Conservation (phyloP, 148 eudicot genomes). For the Amaranthus cruentus region DNA sequence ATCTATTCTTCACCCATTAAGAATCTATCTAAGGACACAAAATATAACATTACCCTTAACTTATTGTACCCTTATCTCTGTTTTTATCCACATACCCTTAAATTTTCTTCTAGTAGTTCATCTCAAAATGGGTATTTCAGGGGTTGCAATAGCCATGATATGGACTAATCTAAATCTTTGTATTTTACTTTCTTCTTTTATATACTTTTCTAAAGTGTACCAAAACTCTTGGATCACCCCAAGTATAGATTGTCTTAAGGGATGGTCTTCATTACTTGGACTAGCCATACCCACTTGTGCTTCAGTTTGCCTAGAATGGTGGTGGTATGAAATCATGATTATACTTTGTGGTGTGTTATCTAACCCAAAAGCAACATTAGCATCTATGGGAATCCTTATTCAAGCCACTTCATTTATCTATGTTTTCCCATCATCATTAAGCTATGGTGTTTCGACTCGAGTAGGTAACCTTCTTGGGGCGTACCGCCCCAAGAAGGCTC, state of each 20-base stretch:
- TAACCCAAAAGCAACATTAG: slow-evolving; percentile 73
- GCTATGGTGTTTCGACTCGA: slow-evolving; percentile 78
- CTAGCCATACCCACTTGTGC: slow-evolving; percentile 69
- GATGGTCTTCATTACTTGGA: slow-evolving; percentile 62
- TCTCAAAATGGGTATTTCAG: slow-evolving; percentile 57
- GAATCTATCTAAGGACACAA: slow-evolving; percentile 74
- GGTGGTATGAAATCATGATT: slow-evolving; percentile 98
- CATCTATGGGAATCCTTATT: slow-evolving; percentile 85
- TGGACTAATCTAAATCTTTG: slow-evolving; percentile 64
- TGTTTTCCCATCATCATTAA: slow-evolving; percentile 70
- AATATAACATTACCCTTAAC: slow-evolving; percentile 68
- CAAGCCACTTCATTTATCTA: slow-evolving; percentile 80
- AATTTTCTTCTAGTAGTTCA: slow-evolving; percentile 58
- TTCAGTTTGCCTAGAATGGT: slow-evolving; percentile 90
- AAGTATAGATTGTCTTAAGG: slow-evolving; percentile 56
- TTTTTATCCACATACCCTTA: slow-evolving; percentile 63
- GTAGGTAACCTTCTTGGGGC: slow-evolving; percentile 85
- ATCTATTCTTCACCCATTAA: slow-evolving; percentile 70
- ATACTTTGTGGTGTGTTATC: slow-evolving; percentile 62
- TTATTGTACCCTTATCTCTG: slow-evolving; percentile 52
- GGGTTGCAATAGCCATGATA: slow-evolving; percentile 67
- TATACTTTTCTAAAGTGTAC: slow-evolving; percentile 58
- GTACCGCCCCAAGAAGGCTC: slow-evolving; percentile 52
- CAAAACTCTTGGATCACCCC: slow-evolving; percentile 69
- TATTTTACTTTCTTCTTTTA: slow-evolving; percentile 37